phyloP scores from a whole-genome alignment of 768 basidiomycete species.

The Myochromella boudieri region DNA sequence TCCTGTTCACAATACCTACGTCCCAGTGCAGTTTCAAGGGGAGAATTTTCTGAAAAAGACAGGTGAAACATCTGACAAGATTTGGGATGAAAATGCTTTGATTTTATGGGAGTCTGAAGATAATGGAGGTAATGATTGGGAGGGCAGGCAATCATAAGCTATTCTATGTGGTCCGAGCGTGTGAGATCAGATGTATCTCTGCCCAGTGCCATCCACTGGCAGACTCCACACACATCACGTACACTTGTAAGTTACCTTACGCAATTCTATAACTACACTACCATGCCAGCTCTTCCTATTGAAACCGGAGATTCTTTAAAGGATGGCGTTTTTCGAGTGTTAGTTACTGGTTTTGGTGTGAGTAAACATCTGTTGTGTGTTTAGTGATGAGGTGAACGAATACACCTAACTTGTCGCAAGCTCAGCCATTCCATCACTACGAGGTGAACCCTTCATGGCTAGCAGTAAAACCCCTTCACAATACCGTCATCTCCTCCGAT shows the following conservation, averaged over 20 bases:
- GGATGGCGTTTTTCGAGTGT: slow-evolving; percentile 40
- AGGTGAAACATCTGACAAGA: slow-evolving; percentile 43
- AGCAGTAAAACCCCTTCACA: slow-evolving; percentile 62
- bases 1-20: slow-evolving; percentile 63
- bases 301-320: slow-evolving; percentile 20
- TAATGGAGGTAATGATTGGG: slow-evolving; percentile 50
- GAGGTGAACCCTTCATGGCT: slow-evolving; percentile 71
- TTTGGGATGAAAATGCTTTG: slow-evolving; percentile 63
- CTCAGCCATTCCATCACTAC: slow-evolving; percentile 56
- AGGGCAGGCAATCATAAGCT: slow-evolving; percentile 29
- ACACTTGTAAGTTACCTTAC: too few relatives aligned
- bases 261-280: too few relatives aligned
- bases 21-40: slow-evolving; percentile 48
- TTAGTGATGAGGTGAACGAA: slow-evolving; percentile 2
- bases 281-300: slow-evolving; percentile 32
- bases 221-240: too few relatives aligned
- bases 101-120: slow-evolving; percentile 52
- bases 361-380: slow-evolving; percentile 24
- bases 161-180: slow-evolving; percentile 20
- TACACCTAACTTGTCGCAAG: slow-evolving; percentile 17
- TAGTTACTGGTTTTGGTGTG: slow-evolving; percentile 56
- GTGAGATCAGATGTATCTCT: too few relatives aligned
- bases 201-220: too few relatives aligned
- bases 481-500: slow-evolving; percentile 47
- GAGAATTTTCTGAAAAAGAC: slow-evolving; percentile 43